Evolutionary conservation across 805 yeast species (phyloP), one percentile per base, ranked within the genome.

Genomic region (Soucietia sequanensis): DNA sequence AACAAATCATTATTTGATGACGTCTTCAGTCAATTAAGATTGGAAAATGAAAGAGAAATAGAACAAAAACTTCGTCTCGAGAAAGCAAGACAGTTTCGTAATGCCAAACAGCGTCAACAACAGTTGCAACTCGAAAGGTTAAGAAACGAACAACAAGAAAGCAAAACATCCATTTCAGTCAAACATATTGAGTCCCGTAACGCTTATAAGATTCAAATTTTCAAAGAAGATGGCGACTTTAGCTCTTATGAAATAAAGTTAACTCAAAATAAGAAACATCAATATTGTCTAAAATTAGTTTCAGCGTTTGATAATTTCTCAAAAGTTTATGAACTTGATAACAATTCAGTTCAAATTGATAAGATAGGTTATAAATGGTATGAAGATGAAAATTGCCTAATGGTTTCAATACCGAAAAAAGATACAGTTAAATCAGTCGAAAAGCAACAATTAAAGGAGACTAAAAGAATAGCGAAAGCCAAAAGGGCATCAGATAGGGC

Each of bases 291-390:
- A 48, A 47, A 44, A 41, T 19, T 41, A 39, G 30, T 37, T 23
- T 35, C 41, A 33, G 33, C 30, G 33, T 30, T 35, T 6, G 60
- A 54, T 27, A 38, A 43, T 16, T 54, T 54, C 37, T 40, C 31
- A 14, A 51, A 51, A 35, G 42, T 42, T 3, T 54, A 47, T 38
- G 51, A 47, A 27, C 50, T 55, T 29, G 43, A 31, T 30, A 27
- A 43, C 26, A 39, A 42, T 10, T 56, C 58, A 33, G 53, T 65
- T 18, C 62, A 62, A 16, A 45, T 62, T 17, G 37, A 48, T 6
- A 43, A 51, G n/a, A 60, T 65, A 22, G 56, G 58, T 41, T 64
- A 67, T 60, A 60, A 62, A 37, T 54, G 58, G 47, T 55, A 43
- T 37, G 41, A 43, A 29, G 33, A 47, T 15, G 56, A 56, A 22